Conservation (phyloP, 2,329 filamentous ascomycete genomes). For the Stromatinia cepivora region DNA sequence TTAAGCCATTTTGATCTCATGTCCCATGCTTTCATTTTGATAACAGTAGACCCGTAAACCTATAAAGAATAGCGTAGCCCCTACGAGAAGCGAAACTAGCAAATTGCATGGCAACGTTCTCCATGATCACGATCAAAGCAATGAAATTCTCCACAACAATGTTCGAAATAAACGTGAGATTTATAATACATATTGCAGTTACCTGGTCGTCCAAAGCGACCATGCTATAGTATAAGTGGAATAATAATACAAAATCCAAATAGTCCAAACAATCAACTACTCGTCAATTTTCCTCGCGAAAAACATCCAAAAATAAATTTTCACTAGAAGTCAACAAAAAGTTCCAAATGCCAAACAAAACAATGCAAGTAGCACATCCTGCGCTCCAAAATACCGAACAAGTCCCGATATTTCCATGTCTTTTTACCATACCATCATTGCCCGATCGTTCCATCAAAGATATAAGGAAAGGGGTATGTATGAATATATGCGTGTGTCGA, state of each 20-base stretch:
- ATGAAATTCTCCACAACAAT: neutral
- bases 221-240: neutral
- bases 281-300: neutral
- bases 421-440: constrained; percentile 12
- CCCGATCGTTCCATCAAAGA: neutral
- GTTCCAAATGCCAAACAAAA: neutral
- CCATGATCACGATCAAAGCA: too few relatives aligned
- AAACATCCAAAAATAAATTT: neutral
- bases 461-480: neutral
- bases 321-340: neutral
- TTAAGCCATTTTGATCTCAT: too few relatives aligned
- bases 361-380: neutral
- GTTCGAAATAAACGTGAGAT: neutral
- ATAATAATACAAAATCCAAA: neutral
- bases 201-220: constrained; percentile 4
- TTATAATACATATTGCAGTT: neutral
- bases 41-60: too few relatives aligned
- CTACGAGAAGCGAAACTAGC: too few relatives aligned
- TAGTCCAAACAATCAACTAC: neutral
- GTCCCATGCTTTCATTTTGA: too few relatives aligned
- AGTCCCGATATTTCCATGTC: neutral
- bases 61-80: neutral
- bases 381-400: neutral
- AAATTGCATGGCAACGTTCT: neutral
- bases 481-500: neutral